These are phyloP conservation scores for Rhodotorula sp. DNA, from an alignment of 1,284 basidiomycete species.

Conservation along the genomic window DNA sequence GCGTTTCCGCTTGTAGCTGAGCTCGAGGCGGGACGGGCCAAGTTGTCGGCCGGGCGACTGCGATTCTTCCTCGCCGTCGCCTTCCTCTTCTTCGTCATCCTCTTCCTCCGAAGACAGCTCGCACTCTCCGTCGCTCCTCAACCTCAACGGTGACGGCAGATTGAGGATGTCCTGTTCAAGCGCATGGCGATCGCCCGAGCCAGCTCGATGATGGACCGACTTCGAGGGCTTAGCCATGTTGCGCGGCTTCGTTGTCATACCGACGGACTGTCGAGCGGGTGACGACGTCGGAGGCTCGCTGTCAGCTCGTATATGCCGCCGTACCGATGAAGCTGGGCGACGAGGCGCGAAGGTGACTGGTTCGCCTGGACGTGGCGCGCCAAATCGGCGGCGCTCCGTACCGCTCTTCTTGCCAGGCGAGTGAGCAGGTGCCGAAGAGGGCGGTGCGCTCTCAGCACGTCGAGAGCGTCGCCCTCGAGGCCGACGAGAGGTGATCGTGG, in stretches of 20 bases:
- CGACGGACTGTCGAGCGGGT: neutral
- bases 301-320: conserved; percentile 10
- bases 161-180: conserved; percentile 28
- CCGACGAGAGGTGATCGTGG: neutral
- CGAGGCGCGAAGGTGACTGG: neutral
- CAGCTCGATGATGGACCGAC: conserved; percentile 1
- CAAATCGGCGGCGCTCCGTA: neutral
- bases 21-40: conserved; percentile 16
- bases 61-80: neutral
- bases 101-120: conserved; percentile 1
- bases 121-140: conserved; percentile 8
- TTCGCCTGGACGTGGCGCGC: neutral
- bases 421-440: conserved; percentile 14
- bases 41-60: neutral
- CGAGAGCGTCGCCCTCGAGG: neutral
- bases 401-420: neutral
- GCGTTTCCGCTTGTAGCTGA: conserved; percentile 35
- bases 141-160: neutral
- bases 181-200: neutral
- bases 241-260: neutral
- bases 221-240: conserved; percentile 12
- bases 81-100: neutral
- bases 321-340: neutral
- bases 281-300: conserved; percentile 30
- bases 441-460: conserved; percentile 28